Evolutionary conservation across 441 rosid species (phyloP), one percentile per base, ranked within the genome.

Genomic region (Euphorbia schlechtendalii): DNA sequence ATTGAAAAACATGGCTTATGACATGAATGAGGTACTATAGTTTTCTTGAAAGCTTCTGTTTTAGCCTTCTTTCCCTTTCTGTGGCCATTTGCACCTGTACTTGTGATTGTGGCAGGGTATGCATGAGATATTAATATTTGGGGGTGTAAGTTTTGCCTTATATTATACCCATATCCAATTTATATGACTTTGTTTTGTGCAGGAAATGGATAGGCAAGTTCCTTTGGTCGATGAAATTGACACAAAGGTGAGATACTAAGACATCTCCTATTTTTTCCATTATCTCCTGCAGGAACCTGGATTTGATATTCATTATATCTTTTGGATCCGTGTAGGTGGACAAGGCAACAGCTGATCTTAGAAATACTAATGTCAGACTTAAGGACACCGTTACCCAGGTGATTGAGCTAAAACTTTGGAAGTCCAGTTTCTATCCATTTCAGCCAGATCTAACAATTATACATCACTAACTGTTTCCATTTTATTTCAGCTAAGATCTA

Each of bases 171-270:
- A 5, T 38, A 8, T 56, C 18, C 56, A 28, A 46, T 49, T 38
- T 49, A 56, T 70, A 70, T 27, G 67, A 22, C 63, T 17, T 17
- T 69, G 6, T 77, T 75, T 78, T 71, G 12, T 75, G 79, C 87
- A 91, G 99, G 98, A 91, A 72, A 6, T 89, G 65, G 96, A 91
- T 72, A 81, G 93, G 67, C 98, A 94, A 76, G 96, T 89, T 72
- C 98, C 98, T 63, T 71, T 94, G 82, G 84, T 87, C 96, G 99
- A 94, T 74, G 96, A 94, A 82, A 91, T 94, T 64, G 99, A 94
- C 79, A 46, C 91, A 58, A 88, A 88, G 97, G 89, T 85, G 67
- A 65, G 76, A 59, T 11, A 54, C 61, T 52, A 21, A 15, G 5
- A 9, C 43, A 61, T 78, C 27, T 28, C 65, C 20, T 71, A 11